Base-by-base conservation (phyloP, 2,329 filamentous ascomycete species). In the Pseudocercospora macadamiae region DNA sequence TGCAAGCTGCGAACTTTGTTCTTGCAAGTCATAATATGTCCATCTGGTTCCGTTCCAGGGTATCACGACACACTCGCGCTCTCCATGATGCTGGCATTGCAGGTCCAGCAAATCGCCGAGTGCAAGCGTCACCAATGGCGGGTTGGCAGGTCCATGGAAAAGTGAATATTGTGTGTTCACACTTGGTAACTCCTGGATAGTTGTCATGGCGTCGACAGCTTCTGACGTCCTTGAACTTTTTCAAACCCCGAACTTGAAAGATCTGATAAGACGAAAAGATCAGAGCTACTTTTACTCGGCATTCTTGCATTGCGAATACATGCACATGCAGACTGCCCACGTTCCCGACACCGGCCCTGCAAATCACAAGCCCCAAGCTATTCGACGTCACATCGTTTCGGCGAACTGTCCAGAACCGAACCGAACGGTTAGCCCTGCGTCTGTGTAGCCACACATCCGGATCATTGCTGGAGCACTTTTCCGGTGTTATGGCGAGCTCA, bases 41-140 rank as follows among this genome's bases (percentile, higher is more conserved):
- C 89, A 92, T 67, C 89, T 80, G 3, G 87, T 83, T 1, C 86
- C 86, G 0, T 89, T 91, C 89, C 89, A 92, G 0, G 89, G 87
- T 51, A 89, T 88, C 21, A 92, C 82, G 39, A 93, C 74, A 60
- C 85, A 89, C 71, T 92, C 89, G 54, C 83, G 80, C 51, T 83
- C 79, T 21, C 85, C 83, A 72, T 89, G 86, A 48, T 85, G 81
- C 51, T 85, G 80, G 44, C 83, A 86, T 74, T 93, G 89, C 12
- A 90, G 80, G 60, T 89, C 86, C 36, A 93, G 80, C 1, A 93
- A 80, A 70, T 90, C 87, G 4, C 87, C 87, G 6, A 93, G 80
- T 0, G 88, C 91, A 51, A 91, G 76, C 60, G 91, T 85, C 48
- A 90, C 80, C 34, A 93, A 81, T 1, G 86, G 86, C 58, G 89